Percentiles rank a stretch among this genome's conserved stretches.
These are phyloP conservation scores for Xylariaceae sp. DNA, from an alignment of 2,329 filamentous ascomycete species.

Conservation along the genomic window DNA sequence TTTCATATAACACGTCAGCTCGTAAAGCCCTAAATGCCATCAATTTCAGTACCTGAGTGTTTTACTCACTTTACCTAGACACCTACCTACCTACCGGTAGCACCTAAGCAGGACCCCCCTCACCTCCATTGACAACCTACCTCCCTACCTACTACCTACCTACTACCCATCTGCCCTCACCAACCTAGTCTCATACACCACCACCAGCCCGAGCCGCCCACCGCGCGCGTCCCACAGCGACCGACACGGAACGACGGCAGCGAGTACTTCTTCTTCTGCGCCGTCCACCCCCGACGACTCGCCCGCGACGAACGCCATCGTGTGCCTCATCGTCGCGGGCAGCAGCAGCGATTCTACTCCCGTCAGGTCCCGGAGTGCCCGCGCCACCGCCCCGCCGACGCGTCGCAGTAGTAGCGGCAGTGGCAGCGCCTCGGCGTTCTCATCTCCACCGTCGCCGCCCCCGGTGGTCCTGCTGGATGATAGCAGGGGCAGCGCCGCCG, in stretches of 20 bases:
- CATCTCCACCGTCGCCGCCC: neutral
- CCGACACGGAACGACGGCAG: conserved; percentile 30
- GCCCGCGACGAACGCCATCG: conserved; percentile 19
- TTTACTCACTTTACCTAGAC: too few species aligned
- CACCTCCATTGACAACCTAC: too few species aligned
- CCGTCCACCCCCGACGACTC: conserved; percentile 10
- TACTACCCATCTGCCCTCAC: conserved; percentile 2
- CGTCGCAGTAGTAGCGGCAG: neutral
- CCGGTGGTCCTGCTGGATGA: too few species aligned
- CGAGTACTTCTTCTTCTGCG: too few species aligned
- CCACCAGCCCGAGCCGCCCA: conserved; percentile 26
- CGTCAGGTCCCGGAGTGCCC: conserved; percentile 6
- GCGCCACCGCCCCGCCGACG: conserved; percentile 4
- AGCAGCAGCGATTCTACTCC: neutral
- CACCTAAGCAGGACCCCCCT: too few species aligned
- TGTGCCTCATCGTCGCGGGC: conserved; percentile 9
- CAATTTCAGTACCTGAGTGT: too few species aligned
- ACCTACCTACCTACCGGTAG: too few species aligned
- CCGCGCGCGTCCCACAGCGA: conserved; percentile 34
- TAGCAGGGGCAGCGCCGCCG: conserved; percentile 8
- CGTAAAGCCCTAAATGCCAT: too few species aligned
- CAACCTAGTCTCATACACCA: conserved; percentile 21
- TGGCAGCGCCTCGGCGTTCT: neutral
- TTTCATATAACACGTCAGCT: too few species aligned
- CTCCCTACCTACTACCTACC: too few species aligned